Conservation (phyloP, 2,329 filamentous ascomycete species). For the Ophiocordyceps unilateralis region DNA sequence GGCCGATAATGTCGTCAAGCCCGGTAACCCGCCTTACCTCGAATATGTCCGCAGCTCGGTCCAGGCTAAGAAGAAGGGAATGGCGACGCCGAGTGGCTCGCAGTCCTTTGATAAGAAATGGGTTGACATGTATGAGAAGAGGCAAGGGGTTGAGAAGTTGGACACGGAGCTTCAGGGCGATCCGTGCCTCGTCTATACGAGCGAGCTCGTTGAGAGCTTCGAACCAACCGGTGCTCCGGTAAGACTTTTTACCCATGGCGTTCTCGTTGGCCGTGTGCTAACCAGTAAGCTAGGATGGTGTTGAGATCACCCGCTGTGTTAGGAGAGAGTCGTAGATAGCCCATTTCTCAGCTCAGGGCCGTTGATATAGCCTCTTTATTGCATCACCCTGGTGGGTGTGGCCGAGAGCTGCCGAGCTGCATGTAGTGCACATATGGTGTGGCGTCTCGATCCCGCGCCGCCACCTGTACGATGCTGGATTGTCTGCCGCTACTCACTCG, state of each 20-base stretch:
- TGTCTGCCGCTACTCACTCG: background rate
- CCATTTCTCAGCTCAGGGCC: no score
- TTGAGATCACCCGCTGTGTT: slow-evolving; percentile 47
- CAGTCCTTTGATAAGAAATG: slow-evolving; percentile 22
- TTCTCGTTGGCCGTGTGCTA: background rate
- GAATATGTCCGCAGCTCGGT: slow-evolving; percentile 52
- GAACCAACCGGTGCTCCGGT: slow-evolving; percentile 51
- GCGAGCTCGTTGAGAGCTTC: slow-evolving; percentile 43
- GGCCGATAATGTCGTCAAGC: slow-evolving; percentile 55
- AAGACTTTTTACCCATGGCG: slow-evolving; percentile 19
- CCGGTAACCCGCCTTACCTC: slow-evolving; percentile 53
- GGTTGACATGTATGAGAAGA: slow-evolving; percentile 38
- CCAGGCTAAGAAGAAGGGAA: slow-evolving; percentile 33
- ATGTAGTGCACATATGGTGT: background rate
- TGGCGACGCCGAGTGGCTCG: slow-evolving; percentile 12
- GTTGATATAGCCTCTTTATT: background rate
- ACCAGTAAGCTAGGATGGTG: slow-evolving; percentile 31
- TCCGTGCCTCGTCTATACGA: slow-evolving; percentile 49
- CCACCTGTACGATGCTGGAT: background rate
- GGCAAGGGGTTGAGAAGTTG: slow-evolving; percentile 22
- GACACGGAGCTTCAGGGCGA: slow-evolving; percentile 29
- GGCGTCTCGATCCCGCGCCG: no score
- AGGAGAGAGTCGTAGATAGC: slow-evolving; percentile 12
- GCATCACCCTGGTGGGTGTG: background rate
- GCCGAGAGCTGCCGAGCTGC: background rate